Conservation (phyloP, 257 asterid genomes). For the Solanum tacnaense region DNA sequence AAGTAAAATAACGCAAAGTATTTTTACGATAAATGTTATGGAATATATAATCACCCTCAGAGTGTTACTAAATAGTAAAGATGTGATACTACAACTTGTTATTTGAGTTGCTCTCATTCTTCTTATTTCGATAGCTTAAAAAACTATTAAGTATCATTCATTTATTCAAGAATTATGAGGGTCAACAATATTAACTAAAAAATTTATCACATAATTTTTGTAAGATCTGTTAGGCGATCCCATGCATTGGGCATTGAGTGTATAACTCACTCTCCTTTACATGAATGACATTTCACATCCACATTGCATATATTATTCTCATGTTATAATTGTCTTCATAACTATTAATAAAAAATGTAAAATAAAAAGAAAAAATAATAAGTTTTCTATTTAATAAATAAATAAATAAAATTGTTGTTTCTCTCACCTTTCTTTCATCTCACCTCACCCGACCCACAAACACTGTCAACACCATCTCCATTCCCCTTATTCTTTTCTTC, state of each 20-base stretch:
- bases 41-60: neutral
- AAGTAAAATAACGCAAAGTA: neutral
- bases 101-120: neutral
- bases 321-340: neutral
- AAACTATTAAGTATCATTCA: neutral
- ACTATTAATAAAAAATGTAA: too few species aligned
- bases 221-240: neutral
- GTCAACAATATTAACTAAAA: too few species aligned
- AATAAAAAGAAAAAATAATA: too few species aligned
- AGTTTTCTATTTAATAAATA: neutral
- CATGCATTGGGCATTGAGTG: neutral
- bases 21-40: neutral
- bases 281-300: neutral
- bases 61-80: neutral
- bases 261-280: neutral
- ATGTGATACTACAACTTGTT: too few species aligned
- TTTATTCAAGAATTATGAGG: too few species aligned
- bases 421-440: neutral
- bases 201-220: neutral
- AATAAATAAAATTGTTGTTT: neutral
- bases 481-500: neutral
- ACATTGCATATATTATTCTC: too few species aligned
- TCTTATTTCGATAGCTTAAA: neutral
- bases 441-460: neutral
- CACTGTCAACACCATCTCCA: neutral